Percentiles rank a stretch among this genome's conserved stretches.
Conservation (phyloP, 2,329 filamentous ascomycete genomes). For the Orbilia oligospora region DNA sequence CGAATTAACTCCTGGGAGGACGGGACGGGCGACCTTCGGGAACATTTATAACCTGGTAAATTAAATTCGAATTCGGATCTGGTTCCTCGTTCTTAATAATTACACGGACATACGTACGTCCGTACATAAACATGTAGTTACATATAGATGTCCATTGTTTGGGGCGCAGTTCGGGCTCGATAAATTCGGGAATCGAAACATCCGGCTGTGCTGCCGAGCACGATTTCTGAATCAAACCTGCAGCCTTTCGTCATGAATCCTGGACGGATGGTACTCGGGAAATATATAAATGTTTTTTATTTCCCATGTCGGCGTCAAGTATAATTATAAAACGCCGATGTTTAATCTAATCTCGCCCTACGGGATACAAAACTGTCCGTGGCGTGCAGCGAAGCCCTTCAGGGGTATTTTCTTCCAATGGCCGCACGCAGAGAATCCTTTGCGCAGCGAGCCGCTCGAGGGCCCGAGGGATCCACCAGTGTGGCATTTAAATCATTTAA, state of each 20-base stretch:
- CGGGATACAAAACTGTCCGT: slow-evolving; percentile 8
- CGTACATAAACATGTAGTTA: no score
- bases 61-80: background rate
- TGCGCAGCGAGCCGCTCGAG: background rate
- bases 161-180: slow-evolving; percentile 7
- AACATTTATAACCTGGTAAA: background rate
- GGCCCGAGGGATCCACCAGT: slow-evolving; percentile 8
- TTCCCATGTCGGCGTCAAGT: slow-evolving; percentile 13
- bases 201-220: slow-evolving; percentile 10
- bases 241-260: background rate
- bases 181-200: slow-evolving; percentile 8
- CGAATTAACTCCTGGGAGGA: no score
- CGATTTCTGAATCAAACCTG: background rate
- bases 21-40: background rate
- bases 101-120: no score
- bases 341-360: slow-evolving; percentile 21
- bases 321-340: slow-evolving; percentile 17
- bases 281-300: background rate
- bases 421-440: slow-evolving; percentile 4
- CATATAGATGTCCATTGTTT: slow-evolving; percentile 5
- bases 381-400: slow-evolving; percentile 13
- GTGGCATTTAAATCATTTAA: slow-evolving; percentile 40
- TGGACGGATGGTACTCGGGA: background rate
- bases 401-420: background rate
- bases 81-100: background rate